Conservation (phyloP, 805 yeast genomes). For the Scheffersomyces ergatensis region DNA sequence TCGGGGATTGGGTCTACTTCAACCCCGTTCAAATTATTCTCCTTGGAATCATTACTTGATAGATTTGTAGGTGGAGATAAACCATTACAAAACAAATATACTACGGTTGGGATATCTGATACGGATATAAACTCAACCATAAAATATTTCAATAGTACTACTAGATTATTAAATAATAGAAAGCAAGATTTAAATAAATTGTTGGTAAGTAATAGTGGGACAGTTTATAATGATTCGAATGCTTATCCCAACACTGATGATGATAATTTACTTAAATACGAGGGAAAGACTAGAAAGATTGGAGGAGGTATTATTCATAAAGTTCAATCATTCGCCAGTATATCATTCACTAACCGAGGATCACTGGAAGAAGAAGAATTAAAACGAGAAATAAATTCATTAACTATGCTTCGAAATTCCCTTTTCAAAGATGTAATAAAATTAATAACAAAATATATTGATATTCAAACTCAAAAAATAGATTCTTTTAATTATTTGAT, state of each 20-base stretch:
- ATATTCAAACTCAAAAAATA: conserved; percentile 9
- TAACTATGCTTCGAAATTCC: conserved; percentile 25
- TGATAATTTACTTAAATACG: background rate
- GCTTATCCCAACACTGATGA: conserved; percentile 3
- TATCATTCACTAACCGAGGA: conserved; percentile 14
- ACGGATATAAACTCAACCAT: conserved; percentile 30
- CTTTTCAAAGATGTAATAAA: conserved; percentile 30
- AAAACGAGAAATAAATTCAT: conserved; percentile 36
- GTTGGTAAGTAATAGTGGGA: conserved; percentile 20
- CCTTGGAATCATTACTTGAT: conserved; percentile 5
- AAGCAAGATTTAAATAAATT: conserved; percentile 24
- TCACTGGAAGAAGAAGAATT: conserved; percentile 31
- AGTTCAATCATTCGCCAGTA: conserved; percentile 40
- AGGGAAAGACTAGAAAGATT: background rate
- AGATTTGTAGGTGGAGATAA: background rate
- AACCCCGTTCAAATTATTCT: conserved; percentile 34
- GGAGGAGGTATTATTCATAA: conserved; percentile 34
- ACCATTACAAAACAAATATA: background rate
- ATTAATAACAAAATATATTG: conserved; percentile 13
- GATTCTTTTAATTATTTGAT: conserved; percentile 3
- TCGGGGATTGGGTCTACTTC: conserved; percentile 54
- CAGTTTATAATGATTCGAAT: conserved; percentile 20
- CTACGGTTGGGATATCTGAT: conserved; percentile 18
- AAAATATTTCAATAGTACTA: conserved; percentile 42
- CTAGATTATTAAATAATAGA: conserved; percentile 30